A percentile compares a stretch with the other conserved stretches of the same genome.
Conservation (phyloP, 306 rosid species). For the Alnus rubra region DNA sequence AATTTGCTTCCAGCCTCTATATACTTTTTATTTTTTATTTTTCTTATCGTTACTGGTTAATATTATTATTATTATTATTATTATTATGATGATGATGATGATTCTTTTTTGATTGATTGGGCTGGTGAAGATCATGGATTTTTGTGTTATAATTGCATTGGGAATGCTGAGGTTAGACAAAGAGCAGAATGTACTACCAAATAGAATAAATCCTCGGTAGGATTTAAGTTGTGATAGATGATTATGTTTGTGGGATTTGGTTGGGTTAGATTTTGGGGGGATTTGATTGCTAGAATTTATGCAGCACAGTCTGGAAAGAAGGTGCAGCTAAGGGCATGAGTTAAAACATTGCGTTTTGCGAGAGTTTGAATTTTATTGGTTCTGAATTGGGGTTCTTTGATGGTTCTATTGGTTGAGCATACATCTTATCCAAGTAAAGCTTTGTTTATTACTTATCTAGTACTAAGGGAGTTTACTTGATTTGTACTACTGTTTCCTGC, state of each 20-base stretch:
- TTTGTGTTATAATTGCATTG: conserved; percentile 6
- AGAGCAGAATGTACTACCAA: not conserved
- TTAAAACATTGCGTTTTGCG: not conserved
- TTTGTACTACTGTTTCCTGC: no score
- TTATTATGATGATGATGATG: not conserved
- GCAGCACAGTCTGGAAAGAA: not conserved
- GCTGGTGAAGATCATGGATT: not conserved
- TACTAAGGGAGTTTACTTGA: no score
- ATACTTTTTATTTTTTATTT: no score
- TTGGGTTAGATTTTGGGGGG: conserved; percentile 9
- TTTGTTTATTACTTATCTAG: no score
- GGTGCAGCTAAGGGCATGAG: not conserved
- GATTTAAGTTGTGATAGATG: not conserved
- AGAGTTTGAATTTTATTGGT: not conserved
- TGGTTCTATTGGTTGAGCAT: conserved; percentile 10
- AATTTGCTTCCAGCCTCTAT: no score
- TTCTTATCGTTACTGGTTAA: no score
- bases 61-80: not conserved
- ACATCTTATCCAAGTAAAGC: not conserved
- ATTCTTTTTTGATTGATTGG: not conserved
- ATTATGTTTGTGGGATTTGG: conserved; percentile 23
- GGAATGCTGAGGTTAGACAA: conserved; percentile 3
- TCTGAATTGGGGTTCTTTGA: not conserved
- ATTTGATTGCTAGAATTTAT: conserved; percentile 8
- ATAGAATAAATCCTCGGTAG: conserved; percentile 8